Conservation (phyloP, 345 rosid species). For the Cardamine chenopodiifolia region DNA sequence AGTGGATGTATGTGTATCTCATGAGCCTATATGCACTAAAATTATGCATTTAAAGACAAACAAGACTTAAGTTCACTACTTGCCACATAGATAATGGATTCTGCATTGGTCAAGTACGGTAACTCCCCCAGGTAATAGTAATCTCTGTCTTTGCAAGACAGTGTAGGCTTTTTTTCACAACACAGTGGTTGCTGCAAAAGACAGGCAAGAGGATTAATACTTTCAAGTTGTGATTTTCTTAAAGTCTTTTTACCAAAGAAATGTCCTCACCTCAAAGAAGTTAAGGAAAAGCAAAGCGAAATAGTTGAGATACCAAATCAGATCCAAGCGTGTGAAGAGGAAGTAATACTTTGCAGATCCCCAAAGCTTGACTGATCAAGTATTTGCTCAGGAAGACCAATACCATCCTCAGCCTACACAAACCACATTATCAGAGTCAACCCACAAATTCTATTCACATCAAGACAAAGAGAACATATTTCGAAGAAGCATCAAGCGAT, state of each 20-base stretch:
- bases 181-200: slow-evolving; percentile 83
- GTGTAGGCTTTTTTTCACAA: slow-evolving; percentile 54
- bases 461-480: not conserved
- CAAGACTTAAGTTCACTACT: slow-evolving; percentile 1
- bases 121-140: slow-evolving; percentile 85
- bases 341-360: slow-evolving; percentile 69
- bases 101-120: slow-evolving; percentile 74
- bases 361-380: slow-evolving; percentile 74
- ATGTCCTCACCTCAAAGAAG: slow-evolving; percentile 78
- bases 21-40: not conserved
- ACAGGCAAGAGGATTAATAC: slow-evolving; percentile 3
- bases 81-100: slow-evolving; percentile 84
- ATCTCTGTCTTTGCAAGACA: slow-evolving; percentile 72
- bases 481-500: not conserved
- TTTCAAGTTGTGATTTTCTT: not conserved
- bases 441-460: not conserved
- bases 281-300: slow-evolving; percentile 74
- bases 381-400: slow-evolving; percentile 86
- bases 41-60: not conserved
- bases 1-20: not conserved
- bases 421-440: slow-evolving; percentile 22
- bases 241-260: not conserved
- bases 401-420: slow-evolving; percentile 88
- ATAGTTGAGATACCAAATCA: slow-evolving; percentile 85
- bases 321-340: slow-evolving; percentile 56